These are phyloP conservation scores for Leccinum huronense DNA, from an alignment of 1,284 basidiomycete genomes.

Conservation along the genomic window DNA sequence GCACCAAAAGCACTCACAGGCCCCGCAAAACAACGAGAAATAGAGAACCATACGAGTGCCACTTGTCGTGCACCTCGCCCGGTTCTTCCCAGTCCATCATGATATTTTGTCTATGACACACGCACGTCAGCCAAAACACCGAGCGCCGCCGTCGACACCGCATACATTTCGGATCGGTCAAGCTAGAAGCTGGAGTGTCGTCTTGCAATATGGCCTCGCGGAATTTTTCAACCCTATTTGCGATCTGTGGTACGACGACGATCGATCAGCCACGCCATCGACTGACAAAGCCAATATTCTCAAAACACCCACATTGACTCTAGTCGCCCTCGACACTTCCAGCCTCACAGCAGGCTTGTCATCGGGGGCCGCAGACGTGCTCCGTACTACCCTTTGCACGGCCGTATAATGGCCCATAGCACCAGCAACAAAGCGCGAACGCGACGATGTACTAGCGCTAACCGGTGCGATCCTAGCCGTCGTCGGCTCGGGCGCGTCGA, in stretches of 20 bases:
- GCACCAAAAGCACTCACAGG: constrained; percentile 23
- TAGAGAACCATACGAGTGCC: constrained; percentile 19
- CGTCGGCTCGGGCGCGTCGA: constrained; percentile 5
- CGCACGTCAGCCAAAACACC: constrained; percentile 10
- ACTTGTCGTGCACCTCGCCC: constrained; percentile 22
- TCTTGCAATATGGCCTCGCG: constrained; percentile 23
- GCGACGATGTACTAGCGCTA: constrained; percentile 14
- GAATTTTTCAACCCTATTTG: constrained; percentile 7
- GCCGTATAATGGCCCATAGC: neutral
- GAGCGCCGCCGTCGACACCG: neutral
- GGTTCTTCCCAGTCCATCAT: constrained; percentile 25
- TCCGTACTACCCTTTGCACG: neutral
- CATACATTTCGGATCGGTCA: constrained; percentile 23
- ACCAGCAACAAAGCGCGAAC: neutral
- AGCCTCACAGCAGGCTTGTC: constrained; percentile 20
- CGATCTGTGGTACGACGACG: constrained; percentile 24
- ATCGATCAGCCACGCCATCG: neutral
- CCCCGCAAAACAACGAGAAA: constrained; percentile 23
- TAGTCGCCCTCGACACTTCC: constrained; percentile 22
- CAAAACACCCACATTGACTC: constrained; percentile 19
- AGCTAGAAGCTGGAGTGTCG: constrained; percentile 29
- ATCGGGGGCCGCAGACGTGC: neutral
- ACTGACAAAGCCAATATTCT: no score
- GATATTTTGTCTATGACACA: constrained; percentile 20
- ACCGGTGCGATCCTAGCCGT: constrained; percentile 11